A percentile compares a stretch with the other conserved stretches of the same genome.
These are phyloP conservation scores for Pezicula carpinea DNA, from an alignment of 2,329 filamentous ascomycete genomes.

Conservation along the genomic window DNA sequence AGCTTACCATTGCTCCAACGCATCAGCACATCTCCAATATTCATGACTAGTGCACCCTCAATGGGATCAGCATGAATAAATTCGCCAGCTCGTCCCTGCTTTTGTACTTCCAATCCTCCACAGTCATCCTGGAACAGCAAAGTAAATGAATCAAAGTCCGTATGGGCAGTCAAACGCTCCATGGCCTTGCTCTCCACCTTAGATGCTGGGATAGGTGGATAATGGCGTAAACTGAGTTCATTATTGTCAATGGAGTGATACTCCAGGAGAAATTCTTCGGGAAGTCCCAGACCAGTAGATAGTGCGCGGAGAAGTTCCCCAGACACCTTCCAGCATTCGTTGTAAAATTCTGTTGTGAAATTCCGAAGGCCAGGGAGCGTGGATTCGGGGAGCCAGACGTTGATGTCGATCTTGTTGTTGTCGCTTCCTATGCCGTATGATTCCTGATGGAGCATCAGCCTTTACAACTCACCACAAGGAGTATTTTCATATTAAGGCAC, in stretches of 20 bases:
- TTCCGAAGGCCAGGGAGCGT: conserved; percentile 38
- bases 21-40: conserved; percentile 37
- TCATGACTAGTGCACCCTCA: conserved; percentile 37
- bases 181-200: conserved; percentile 5
- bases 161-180: conserved; percentile 27
- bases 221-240: conserved; percentile 36
- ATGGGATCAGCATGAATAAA: conserved; percentile 35
- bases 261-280: conserved; percentile 5
- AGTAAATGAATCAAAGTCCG: conserved; percentile 41
- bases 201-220: conserved; percentile 28
- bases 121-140: conserved; percentile 41
- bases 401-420: conserved; percentile 34
- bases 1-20: too few species aligned
- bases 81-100: conserved; percentile 24
- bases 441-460: conserved; percentile 33
- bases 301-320: conserved; percentile 7
- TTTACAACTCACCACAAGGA: too few species aligned
- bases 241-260: conserved; percentile 7
- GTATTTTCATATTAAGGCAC: too few species aligned
- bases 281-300: conserved; percentile 7
- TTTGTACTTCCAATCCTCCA: conserved; percentile 40
- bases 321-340: conserved; percentile 14
- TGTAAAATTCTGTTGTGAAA: conserved; percentile 41
- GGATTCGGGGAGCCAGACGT: conserved; percentile 41
- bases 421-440: conserved; percentile 46